A percentile compares a stretch with the other conserved stretches of the same genome.
Conservation (phyloP, 805 yeast genomes). For the Ogataea ramenticola region DNA sequence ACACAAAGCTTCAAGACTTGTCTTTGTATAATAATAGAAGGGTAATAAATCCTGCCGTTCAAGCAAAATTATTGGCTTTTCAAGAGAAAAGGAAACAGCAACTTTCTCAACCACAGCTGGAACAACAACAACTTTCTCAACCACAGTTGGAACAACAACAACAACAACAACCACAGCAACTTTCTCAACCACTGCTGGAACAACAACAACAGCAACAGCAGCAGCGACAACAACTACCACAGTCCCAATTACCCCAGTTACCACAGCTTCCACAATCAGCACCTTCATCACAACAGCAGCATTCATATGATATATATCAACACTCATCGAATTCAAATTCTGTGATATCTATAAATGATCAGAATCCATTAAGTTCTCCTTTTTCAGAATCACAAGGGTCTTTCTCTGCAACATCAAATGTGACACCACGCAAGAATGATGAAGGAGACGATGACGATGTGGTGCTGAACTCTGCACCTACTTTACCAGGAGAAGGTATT, state of each 20-base stretch:
- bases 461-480: background rate
- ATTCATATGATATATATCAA: background rate
- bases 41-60: slow-evolving; percentile 64
- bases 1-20: slow-evolving; percentile 14
- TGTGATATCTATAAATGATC: background rate
- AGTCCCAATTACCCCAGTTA: background rate
- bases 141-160: slow-evolving; percentile 2
- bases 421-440: slow-evolving; percentile 12
- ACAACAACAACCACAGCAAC: slow-evolving; percentile 2
- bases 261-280: background rate
- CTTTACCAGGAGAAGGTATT: slow-evolving; percentile 3
- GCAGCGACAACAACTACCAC: background rate
- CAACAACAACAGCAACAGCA: background rate
- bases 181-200: background rate
- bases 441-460: background rate
- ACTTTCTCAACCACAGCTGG: background rate
- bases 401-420: slow-evolving; percentile 5
- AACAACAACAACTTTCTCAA: slow-evolving; percentile 5
- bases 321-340: background rate
- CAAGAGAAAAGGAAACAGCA: slow-evolving; percentile 64
- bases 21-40: slow-evolving; percentile 22
- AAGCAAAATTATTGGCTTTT: slow-evolving; percentile 80
- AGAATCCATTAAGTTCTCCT: background rate
- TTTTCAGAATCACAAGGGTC: slow-evolving; percentile 6
- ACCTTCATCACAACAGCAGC: slow-evolving; percentile 12